Conservation (phyloP, 2,329 filamentous ascomycete species). For the Monilinia fructicola region DNA sequence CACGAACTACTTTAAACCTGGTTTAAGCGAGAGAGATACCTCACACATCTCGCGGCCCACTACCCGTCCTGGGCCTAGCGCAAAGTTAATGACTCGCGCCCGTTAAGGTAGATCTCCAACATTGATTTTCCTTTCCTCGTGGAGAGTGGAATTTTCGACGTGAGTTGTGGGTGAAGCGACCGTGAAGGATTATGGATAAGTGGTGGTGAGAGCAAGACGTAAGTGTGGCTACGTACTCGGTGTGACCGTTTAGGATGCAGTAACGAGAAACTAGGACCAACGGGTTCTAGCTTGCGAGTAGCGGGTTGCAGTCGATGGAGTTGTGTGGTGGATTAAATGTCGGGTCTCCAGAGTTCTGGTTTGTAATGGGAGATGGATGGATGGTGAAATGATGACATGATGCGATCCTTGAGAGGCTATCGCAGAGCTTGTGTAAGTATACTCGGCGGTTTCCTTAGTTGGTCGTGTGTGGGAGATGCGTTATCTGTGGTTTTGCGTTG, state of each 20-base stretch:
- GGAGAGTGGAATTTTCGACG: background rate
- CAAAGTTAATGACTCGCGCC: conserved; percentile 6
- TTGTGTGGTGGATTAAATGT: background rate
- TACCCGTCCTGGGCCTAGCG: background rate
- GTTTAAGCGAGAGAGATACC: background rate
- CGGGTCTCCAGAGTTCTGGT: background rate
- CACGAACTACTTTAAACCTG: background rate
- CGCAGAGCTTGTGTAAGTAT: background rate
- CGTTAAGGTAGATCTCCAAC: conserved; percentile 12
- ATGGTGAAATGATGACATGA: background rate
- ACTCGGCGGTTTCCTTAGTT: background rate
- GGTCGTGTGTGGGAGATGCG: background rate
- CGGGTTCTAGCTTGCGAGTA: background rate
- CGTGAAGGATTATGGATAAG: background rate
- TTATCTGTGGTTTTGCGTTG: background rate
- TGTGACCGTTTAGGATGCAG: conserved; percentile 13
- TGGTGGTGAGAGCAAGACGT: background rate
- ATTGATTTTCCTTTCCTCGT: background rate
- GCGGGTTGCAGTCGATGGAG: background rate
- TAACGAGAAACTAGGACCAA: background rate
- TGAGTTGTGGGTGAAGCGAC: background rate
- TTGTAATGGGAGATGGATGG: too few relatives aligned
- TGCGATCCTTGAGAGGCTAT: background rate
- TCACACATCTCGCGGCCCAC: background rate
- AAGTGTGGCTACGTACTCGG: conserved; percentile 5